These are phyloP conservation scores for Phalaenopsis aphrodite DNA, from an alignment of 106 monocot genomes.

Conservation along the genomic window DNA sequence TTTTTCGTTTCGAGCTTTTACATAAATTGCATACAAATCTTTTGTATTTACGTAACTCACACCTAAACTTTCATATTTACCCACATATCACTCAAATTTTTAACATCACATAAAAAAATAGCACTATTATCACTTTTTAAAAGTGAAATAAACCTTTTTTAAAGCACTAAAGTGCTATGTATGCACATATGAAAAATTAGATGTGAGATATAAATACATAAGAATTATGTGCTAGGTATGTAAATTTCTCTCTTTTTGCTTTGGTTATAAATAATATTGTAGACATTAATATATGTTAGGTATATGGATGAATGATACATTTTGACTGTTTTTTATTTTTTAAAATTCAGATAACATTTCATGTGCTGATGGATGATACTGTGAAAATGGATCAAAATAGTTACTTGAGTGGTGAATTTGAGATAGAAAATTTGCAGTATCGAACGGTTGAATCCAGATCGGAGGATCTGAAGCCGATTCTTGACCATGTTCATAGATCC, in stretches of 20 bases:
- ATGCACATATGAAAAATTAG: no score
- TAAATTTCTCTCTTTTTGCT: background rate
- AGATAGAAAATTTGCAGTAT: conserved; percentile 63
- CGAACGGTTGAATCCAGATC: conserved; percentile 61
- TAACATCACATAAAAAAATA: no score
- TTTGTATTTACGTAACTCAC: no score
- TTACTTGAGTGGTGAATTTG: conserved; percentile 47
- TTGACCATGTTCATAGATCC: conserved; percentile 53
- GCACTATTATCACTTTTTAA: no score
- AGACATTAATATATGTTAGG: background rate
- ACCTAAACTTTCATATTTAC: no score
- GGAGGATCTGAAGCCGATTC: conserved; percentile 67
- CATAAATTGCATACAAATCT: no score
- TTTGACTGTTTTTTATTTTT: background rate
- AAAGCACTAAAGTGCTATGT: no score
- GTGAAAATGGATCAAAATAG: conserved; percentile 1
- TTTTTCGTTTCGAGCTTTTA: no score
- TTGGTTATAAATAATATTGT: background rate
- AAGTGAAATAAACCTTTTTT: no score
- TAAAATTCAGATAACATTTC: conserved; percentile 64
- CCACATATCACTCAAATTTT: no score
- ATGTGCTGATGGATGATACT: conserved; percentile 44
- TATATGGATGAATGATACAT: background rate
- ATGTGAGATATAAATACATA: no score
- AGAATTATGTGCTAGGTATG: no score